These are phyloP conservation scores for Geotrichum restrictum DNA, from an alignment of 1,139 yeast species.

Conservation along the genomic window DNA sequence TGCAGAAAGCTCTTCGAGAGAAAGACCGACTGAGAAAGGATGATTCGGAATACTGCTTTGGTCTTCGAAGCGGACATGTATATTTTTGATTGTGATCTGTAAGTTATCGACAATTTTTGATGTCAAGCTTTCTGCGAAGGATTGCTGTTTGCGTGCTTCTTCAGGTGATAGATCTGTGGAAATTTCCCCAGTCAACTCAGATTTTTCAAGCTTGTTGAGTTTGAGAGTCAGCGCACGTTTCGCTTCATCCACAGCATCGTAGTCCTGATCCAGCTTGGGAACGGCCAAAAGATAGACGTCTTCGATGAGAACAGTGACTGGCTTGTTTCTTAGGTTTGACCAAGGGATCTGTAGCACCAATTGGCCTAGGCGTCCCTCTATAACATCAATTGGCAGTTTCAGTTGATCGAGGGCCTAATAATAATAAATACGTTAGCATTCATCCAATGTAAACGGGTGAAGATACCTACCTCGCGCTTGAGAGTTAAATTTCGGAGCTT, in stretches of 20 bases:
- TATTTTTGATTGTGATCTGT: constrained; percentile 84
- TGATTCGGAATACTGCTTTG: constrained; percentile 41
- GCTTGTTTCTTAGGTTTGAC: constrained; percentile 88
- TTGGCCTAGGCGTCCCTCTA: constrained; percentile 85
- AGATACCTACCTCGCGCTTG: constrained; percentile 57
- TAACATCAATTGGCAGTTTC: constrained; percentile 78
- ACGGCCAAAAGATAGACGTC: constrained; percentile 79
- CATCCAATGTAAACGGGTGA: no score
- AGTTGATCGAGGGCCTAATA: constrained; percentile 73
- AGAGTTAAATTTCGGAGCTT: constrained; percentile 70
- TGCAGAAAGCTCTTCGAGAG: constrained; percentile 82
- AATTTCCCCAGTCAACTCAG: constrained; percentile 47
- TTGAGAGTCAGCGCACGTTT: constrained; percentile 64
- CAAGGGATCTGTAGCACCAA: constrained; percentile 90
- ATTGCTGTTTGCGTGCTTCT: constrained; percentile 59
- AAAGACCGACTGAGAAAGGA: constrained; percentile 80
- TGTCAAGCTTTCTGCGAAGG: constrained; percentile 79
- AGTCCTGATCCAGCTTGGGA: constrained; percentile 55
- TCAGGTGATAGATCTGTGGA: constrained; percentile 37
- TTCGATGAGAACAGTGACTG: constrained; percentile 84
- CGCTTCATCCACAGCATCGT: constrained; percentile 63
- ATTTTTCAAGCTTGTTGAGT: constrained; percentile 50
- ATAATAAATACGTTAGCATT: no score
- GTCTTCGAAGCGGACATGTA: constrained; percentile 92
- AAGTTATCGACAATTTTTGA: constrained; percentile 89